Conservation (phyloP, 768 basidiomycete genomes). For the Calocybe gangraenosa region DNA sequence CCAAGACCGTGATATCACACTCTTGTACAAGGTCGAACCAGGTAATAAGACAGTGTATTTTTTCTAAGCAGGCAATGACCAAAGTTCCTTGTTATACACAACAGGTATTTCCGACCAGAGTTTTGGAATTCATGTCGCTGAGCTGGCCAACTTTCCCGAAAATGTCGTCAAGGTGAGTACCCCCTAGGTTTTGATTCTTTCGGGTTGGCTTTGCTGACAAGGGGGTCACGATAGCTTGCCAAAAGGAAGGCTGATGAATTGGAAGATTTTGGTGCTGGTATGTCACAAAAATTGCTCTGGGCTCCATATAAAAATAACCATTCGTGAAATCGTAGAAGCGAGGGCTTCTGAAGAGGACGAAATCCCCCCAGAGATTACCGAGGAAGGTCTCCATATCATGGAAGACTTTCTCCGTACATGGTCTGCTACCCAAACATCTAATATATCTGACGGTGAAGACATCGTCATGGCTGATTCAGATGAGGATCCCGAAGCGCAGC, state of each 20-base stretch:
- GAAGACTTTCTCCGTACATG: slow-evolving; percentile 75
- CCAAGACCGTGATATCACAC: slow-evolving; percentile 71
- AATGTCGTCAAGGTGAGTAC: slow-evolving; percentile 78
- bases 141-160: slow-evolving; percentile 96
- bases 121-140: slow-evolving; percentile 97
- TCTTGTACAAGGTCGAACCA: slow-evolving; percentile 91
- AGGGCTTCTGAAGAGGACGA: slow-evolving; percentile 28
- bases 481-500: slow-evolving; percentile 34
- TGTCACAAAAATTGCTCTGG: background rate
- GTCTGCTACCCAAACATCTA: slow-evolving; percentile 37
- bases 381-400: slow-evolving; percentile 78
- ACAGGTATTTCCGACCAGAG: slow-evolving; percentile 92
- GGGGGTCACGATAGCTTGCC: slow-evolving; percentile 56
- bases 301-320: background rate
- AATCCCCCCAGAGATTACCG: slow-evolving; percentile 55
- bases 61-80: background rate
- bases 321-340: background rate
- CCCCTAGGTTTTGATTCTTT: background rate
- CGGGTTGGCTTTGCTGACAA: background rate
- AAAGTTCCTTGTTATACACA: background rate
- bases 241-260: slow-evolving; percentile 89
- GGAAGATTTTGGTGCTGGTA: slow-evolving; percentile 66
- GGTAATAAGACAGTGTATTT: slow-evolving; percentile 42
- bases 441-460: slow-evolving; percentile 50
- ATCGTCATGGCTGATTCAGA: slow-evolving; percentile 34